Conservation (phyloP, 805 yeast genomes). For the Pichia exigua region DNA sequence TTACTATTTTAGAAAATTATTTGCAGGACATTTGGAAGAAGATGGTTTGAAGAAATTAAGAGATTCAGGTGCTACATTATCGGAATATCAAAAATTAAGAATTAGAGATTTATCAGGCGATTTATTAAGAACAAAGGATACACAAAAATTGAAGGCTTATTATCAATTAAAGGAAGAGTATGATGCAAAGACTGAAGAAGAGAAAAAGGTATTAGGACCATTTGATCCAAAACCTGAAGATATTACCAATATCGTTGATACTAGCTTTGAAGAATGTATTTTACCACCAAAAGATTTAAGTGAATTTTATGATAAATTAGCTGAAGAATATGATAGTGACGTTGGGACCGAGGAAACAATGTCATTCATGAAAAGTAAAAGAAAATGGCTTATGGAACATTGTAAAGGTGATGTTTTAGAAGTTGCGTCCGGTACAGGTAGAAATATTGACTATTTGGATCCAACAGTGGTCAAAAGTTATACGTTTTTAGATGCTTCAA, state of each 20-base stretch:
- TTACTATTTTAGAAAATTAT: constrained; percentile 59
- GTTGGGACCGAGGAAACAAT: constrained; percentile 68
- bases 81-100: constrained; percentile 59
- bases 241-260: constrained; percentile 23
- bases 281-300: constrained; percentile 78
- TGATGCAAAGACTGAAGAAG: constrained; percentile 14
- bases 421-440: constrained; percentile 93
- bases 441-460: constrained; percentile 73
- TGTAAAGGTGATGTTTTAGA: constrained; percentile 86
- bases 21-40: constrained; percentile 55
- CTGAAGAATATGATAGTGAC: constrained; percentile 71
- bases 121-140: constrained; percentile 56
- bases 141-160: constrained; percentile 51
- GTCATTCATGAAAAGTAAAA: constrained; percentile 50
- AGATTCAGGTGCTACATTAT: constrained; percentile 32
- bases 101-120: constrained; percentile 52
- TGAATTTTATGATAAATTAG: constrained; percentile 66
- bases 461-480: constrained; percentile 56
- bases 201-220: constrained; percentile 13
- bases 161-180: constrained; percentile 40
- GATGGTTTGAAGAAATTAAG: constrained; percentile 25
- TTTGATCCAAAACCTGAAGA: constrained; percentile 31
- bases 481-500: constrained; percentile 80
- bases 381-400: constrained; percentile 74
- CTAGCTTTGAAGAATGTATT: constrained; percentile 33